Base-by-base conservation (phyloP, 1,284 basidiomycete genomes). In the Papiliotrema terrestris region DNA sequence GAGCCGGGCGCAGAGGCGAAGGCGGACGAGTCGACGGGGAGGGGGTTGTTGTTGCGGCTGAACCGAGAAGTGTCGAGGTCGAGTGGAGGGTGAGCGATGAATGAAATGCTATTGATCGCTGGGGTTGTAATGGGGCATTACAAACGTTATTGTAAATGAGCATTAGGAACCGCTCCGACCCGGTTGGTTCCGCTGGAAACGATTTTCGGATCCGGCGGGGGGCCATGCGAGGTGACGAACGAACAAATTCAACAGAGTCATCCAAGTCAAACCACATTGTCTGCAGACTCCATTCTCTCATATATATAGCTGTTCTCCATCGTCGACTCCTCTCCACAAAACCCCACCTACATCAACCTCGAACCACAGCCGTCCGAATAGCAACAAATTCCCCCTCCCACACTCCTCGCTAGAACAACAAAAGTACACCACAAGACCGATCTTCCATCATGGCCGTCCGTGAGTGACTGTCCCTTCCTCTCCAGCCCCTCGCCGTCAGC, bases 401-500 rank as follows among this genome's bases (percentile, higher is more conserved):
- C 22, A 22, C 39, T 36, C 29, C 25, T 1, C 19, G 20, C 19
- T 38, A 11, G 26, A 49, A 48, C 36, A 11, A 26, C 44, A 45
- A 43, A 19, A 37, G 20, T 41, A n/a, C 20, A 22, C 39, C 36
- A 41, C n/a, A 20, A 43, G 19, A 41, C 41, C 32, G n/a, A 37
- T 37, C 26, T 22, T 51, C 44, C 62, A 74, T 26, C 60, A 81
- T 81, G 80, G 80, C 80, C 55, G 76, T 80, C 71, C 78, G 80
- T 80, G 60, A 73, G 79, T 79, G 22, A 20, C 23, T 47, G 20
- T 22, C 39, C 29, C 25, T 38, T 14, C 43, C 26, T 42, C 37
- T 19, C n/a, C n/a, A n/a, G n/a, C 32, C 6, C 23, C 29, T 22
- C 32, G 29, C 29, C 29, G n/a, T n/a, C n/a, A n/a, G n/a, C n/a